Base-by-base conservation (phyloP, 108 stramenopile species). In the Stephanodiscus triporus region DNA sequence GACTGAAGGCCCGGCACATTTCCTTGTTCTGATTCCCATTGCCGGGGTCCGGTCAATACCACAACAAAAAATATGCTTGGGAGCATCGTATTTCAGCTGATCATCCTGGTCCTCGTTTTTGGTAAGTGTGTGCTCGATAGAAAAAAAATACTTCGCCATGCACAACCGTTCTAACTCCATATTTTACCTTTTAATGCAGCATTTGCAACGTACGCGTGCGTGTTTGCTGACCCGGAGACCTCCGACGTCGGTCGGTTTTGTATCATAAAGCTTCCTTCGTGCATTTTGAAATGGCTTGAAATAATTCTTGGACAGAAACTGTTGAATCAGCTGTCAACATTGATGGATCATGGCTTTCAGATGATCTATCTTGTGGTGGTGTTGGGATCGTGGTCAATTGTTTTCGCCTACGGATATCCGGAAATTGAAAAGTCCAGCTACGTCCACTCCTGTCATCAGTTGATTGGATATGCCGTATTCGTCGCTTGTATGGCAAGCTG, bases 331-430 rank as follows among this genome's bases (percentile, higher is more conserved):
- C 40, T 77, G 17, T 7, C 66, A n/a, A 72, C 22, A 36, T 56
- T 73, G n/a, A 58, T 49, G 51, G 72, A 78, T 6, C 72, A 40
- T 37, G 64, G 30, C 13, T 68, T 85, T 3, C 80, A 81, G 55
- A 47, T 82, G 17, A 63, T 78, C 17, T 80, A 80, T 23, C 68
- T 80, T 22, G 69, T 85, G 26, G 81, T 92, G 9, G 91, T 96
- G 9, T 60, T 87, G n/a, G 91, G 91, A 56, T 78, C 76, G 20
- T 96, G 92, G 91, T 73, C 73, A 17, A 74, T 92, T 14, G 85
- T 96, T 7, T 90, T 93, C 53, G 63, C 53, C 16, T 83, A 87
- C 36, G 84, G 87, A 10, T 96, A 94, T 58, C 83, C 84, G 8
- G 88, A 81, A 68, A 87, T 96, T 37, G 66, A 73, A 43, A 66